Evolutionary conservation across 805 yeast genomes (phyloP), one percentile per base, ranked within the genome.

Genomic region (Suhomyces faveliae): DNA sequence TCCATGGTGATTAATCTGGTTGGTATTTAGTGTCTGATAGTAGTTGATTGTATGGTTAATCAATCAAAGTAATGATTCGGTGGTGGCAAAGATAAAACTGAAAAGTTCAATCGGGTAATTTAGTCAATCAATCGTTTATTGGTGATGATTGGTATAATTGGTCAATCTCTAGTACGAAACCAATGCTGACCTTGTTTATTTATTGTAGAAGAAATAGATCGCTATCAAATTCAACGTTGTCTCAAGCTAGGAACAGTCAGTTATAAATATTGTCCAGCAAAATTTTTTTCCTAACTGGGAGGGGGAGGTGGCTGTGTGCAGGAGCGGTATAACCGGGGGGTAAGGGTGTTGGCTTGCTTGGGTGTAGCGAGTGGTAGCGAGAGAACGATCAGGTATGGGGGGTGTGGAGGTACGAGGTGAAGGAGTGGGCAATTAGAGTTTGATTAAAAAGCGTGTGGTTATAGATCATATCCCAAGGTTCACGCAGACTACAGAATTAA

Each of bases 1-100:
- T 84, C 87, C 83, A 89, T 84, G 57, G 51, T 72, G 55, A 15
- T n/a, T n/a, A n/a, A n/a, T n/a, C 37, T 13, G 17, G 37, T 8
- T 33, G n/a, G 10, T 33, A 33, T 13, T 17, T 15, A 33, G 10
- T 17, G 11, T 8, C 17, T 17, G 37, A 33, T 15, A 33, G 3
- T 33, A 33, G 15, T 15, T 15, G 37, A 33, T 15, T 17, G 15
- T 33, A 33, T 33, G 37, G 27, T 6, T 33, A 33, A 33, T 33
- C 37, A 33, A 33, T 33, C 37, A 7, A 30, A 29, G 12, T 12
- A n/a, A 27, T n/a, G 8, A 12, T 11, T n/a, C n/a, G 30, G 3
- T 27, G 25, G 30, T 27, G 30, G 30, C 30, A n/a, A 25, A 27
- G 37, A 17, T 33, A 33, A 33, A 33, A 29, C 27, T 24, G 27